Evolutionary conservation across 2,329 filamentous ascomycete species (phyloP), one percentile per base, ranked within the genome.

Genomic region (Claviceps purpurea): DNA sequence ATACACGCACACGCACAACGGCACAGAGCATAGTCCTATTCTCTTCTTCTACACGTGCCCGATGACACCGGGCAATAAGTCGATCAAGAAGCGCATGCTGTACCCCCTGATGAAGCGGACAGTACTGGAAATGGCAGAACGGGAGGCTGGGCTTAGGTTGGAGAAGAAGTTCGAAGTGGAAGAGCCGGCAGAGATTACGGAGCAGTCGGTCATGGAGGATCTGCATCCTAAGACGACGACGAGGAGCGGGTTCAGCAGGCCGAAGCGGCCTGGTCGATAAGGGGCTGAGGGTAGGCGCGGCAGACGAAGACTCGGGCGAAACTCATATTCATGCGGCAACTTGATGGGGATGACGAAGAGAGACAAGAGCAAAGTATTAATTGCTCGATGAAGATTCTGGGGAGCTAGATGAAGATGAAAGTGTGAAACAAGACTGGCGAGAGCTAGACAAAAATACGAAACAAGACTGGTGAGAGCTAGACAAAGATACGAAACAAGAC

Each of bases 41-140:
- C 73, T 91, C 5, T 93, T 93, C 71, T 81, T 93, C 64, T 91
- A 89, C 70, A 91, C 87, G 5, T 89, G 86, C 65, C 88, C 88
- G 0, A 71, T 77, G 7, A 75, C 83, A 4, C 70, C 78, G 0
- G 77, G 73, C 30, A 80, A 76, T 50, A 87, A 82, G 68, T 72
- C 78, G 50, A 86, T 93, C 71, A 90, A 88, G 71, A 84, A 86
- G 68, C 77, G 87, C 57, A 94, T 94, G 88, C 68, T 93, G 62
- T 93, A 93, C 65, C 86, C 87, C 38, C 71, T 83, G 26, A 83
- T 82, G 72, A 83, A 82, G 68, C 73, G 78, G 11, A 77, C 79
- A 24, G 84, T 87, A 3, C 71, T 89, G 34, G 68, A 72, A n/a
- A 65, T 83, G 38, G 87, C 86, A 18, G 78, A 82, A 60, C 69